Conservation (phyloP, 176 grass and related monocot species). For the Themeda triandra region DNA sequence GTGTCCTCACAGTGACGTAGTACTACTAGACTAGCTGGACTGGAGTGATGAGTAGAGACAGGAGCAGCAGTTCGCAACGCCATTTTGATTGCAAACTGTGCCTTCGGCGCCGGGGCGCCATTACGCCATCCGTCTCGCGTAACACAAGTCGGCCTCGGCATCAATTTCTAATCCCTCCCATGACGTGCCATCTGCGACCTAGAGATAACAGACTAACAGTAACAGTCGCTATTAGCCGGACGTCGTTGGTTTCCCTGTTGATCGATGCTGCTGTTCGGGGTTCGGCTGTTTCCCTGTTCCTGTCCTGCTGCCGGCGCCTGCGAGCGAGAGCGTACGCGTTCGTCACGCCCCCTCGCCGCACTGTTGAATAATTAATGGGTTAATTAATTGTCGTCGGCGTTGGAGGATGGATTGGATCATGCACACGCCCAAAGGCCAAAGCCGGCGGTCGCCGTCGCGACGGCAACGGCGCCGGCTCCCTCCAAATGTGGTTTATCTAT, state of each 20-base stretch:
- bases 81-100: neutral
- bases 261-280: neutral
- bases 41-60: too few relatives aligned
- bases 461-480: neutral
- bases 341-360: too few relatives aligned
- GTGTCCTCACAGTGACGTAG: too few relatives aligned
- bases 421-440: neutral
- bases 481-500: neutral
- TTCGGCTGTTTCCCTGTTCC: neutral
- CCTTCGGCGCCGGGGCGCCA: too few relatives aligned
- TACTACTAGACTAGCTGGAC: too few relatives aligned
- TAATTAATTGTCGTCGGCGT: neutral
- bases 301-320: neutral
- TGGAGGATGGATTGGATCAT: neutral
- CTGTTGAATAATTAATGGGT: too few relatives aligned
- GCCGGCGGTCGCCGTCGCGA: neutral
- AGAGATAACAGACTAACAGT: too few relatives aligned
- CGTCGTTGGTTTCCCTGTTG: neutral
- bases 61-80: too few relatives aligned
- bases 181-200: neutral
- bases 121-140: too few relatives aligned
- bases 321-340: neutral
- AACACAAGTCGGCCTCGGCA: neutral
- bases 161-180: neutral
- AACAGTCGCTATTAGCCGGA: too few relatives aligned